Conservation (phyloP, 805 yeast species). For the Ogataea pini region DNA sequence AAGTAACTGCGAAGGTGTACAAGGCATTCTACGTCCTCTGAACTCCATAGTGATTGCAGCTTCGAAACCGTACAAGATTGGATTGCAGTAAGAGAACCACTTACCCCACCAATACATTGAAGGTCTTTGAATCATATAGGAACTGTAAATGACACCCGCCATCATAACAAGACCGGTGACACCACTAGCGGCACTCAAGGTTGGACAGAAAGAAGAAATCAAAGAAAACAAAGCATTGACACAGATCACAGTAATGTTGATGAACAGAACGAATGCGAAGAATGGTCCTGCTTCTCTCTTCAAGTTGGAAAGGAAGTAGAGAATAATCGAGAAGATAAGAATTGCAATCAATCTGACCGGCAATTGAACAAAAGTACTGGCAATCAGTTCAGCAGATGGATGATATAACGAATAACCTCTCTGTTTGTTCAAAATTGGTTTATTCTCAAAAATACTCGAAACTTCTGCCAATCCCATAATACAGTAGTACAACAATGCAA, state of each 20-base stretch:
- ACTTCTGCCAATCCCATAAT: constrained; percentile 64
- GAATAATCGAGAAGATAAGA: constrained; percentile 44
- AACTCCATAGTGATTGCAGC: constrained; percentile 59
- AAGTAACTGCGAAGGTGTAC: constrained; percentile 43
- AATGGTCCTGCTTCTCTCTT: constrained; percentile 55
- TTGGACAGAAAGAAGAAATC: constrained; percentile 51
- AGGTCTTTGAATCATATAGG: constrained; percentile 60
- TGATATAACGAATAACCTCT: constrained; percentile 62
- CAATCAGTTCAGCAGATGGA: constrained; percentile 64
- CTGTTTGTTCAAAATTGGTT: constrained; percentile 67
- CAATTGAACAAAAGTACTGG: constrained; percentile 55
- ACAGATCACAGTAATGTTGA: constrained; percentile 40
- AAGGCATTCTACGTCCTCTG: constrained; percentile 51
- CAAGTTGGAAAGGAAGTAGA: constrained; percentile 57
- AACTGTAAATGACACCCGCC: constrained; percentile 58
- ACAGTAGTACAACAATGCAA: constrained; percentile 59
- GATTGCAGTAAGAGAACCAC: constrained; percentile 54
- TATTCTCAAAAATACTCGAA: constrained; percentile 55
- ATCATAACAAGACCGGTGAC: constrained; percentile 57
- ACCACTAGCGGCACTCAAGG: constrained; percentile 58
- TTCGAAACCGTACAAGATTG: constrained; percentile 52
- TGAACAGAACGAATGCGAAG: constrained; percentile 49
- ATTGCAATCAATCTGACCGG: constrained; percentile 57
- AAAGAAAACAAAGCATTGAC: constrained; percentile 55
- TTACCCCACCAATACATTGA: constrained; percentile 65